Conservation (phyloP, 306 rosid species). For the Ceratonia siliqua region DNA sequence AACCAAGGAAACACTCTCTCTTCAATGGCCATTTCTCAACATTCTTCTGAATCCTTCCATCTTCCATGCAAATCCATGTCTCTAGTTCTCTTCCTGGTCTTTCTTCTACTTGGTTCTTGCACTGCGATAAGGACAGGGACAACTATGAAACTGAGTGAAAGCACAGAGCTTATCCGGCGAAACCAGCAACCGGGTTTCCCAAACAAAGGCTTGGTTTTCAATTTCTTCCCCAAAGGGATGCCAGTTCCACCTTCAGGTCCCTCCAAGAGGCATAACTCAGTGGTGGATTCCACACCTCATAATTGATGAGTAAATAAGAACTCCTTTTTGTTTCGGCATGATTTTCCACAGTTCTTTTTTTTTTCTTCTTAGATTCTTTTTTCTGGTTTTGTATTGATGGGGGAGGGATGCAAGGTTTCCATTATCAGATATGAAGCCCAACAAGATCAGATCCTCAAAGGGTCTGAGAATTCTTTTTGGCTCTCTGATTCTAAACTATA, state of each 20-base stretch:
- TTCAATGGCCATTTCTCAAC: conserved; percentile 52
- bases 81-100: conserved; percentile 37
- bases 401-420: conserved; percentile 29
- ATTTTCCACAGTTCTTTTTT: conserved; percentile 14
- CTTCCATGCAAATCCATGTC: conserved; percentile 31
- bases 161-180: conserved; percentile 25
- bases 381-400: conserved; percentile 26
- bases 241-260: conserved; percentile 87
- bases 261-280: conserved; percentile 77
- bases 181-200: conserved; percentile 28
- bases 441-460: conserved; percentile 31
- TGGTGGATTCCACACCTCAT: conserved; percentile 54
- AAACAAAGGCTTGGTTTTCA: conserved; percentile 52
- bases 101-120: conserved; percentile 53
- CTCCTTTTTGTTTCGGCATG: not conserved
- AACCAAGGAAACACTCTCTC: not conserved
- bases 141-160: conserved; percentile 32
- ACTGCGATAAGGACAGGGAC: conserved; percentile 63
- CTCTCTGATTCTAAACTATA: conserved; percentile 28
- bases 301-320: conserved; percentile 43
- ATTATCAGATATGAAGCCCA: conserved; percentile 38
- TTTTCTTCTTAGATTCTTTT: not conserved
- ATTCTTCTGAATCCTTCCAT: conserved; percentile 37
- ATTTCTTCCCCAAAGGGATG: conserved; percentile 73
- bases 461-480: conserved; percentile 21